A percentile compares a stretch with the other conserved stretches of the same genome.
These are phyloP conservation scores for Linnemannia schmuckeri DNA, from an alignment of 192 early-diverging fungal genomes.

Conservation along the genomic window DNA sequence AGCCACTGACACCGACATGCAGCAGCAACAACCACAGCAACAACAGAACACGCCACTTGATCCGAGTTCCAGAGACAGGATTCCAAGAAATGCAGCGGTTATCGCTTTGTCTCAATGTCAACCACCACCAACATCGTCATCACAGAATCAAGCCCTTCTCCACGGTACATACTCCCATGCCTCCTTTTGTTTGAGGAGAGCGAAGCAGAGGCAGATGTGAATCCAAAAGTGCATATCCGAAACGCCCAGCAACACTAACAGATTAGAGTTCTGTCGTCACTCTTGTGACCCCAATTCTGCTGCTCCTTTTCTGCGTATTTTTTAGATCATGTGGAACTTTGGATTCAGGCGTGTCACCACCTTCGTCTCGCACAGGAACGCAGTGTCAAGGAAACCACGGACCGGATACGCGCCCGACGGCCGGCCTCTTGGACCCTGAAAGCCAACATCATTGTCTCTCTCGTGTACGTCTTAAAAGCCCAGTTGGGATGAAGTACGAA, in stretches of 20 bases:
- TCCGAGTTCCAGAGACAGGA: not conserved
- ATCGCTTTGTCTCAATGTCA: not conserved
- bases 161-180: not conserved
- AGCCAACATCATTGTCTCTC: constrained; percentile 10
- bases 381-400: not conserved
- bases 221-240: not conserved
- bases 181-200: not conserved
- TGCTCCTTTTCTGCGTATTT: not conserved
- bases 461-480: not conserved
- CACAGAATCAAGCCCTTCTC: not conserved
- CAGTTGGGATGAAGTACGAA: not conserved
- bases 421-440: constrained; percentile 2
- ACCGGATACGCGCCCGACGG: not conserved
- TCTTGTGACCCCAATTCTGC: not conserved
- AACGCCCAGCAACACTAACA: not conserved
- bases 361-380: constrained; percentile 24
- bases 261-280: not conserved
- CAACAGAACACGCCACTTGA: not conserved
- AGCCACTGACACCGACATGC: not conserved
- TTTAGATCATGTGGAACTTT: constrained; percentile 25
- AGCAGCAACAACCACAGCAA: not conserved
- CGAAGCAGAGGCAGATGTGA: not conserved
- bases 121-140: not conserved
- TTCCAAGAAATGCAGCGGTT: not conserved
- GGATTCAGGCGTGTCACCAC: constrained; percentile 23